phyloP scores from a whole-genome alignment of 1,139 yeast species.

The Protomyces gravidus region DNA sequence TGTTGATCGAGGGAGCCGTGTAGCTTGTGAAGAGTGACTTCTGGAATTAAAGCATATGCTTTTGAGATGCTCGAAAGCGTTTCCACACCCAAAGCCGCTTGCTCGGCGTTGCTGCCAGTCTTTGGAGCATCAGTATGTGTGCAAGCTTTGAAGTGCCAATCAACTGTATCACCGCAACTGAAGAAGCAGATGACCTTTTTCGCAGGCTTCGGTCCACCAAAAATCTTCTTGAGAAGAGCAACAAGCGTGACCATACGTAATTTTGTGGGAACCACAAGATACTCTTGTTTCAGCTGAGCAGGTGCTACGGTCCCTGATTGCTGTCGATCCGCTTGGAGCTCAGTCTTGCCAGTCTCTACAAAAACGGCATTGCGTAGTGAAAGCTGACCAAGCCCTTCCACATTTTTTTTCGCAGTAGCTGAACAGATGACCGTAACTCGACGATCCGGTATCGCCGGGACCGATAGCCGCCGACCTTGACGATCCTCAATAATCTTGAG shows the following conservation, averaged over 20 bases:
- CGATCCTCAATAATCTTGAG: conserved; percentile 51
- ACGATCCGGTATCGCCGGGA: conserved; percentile 61
- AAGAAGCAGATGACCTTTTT: conserved; percentile 75
- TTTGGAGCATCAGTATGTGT: conserved; percentile 44
- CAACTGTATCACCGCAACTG: conserved; percentile 92
- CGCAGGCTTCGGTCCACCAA: conserved; percentile 33
- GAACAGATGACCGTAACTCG: conserved; percentile 83
- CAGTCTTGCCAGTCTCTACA: conserved; percentile 43
- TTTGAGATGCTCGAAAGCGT: background rate
- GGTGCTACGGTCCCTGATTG: conserved; percentile 56
- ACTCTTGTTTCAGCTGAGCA: conserved; percentile 77
- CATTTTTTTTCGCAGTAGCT: conserved; percentile 84
- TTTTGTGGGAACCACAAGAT: conserved; percentile 83
- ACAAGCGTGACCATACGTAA: conserved; percentile 76
- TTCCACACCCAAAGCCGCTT: conserved; percentile 39
- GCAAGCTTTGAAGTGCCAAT: conserved; percentile 77
- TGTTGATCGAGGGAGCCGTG: conserved; percentile 90
- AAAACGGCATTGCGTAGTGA: conserved; percentile 68
- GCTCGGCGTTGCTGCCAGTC: conserved; percentile 36
- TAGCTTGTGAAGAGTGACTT: conserved; percentile 60
- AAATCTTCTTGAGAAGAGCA: conserved; percentile 48
- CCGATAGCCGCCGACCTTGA: conserved; percentile 36
- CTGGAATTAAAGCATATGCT: conserved; percentile 48
- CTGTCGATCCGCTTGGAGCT: conserved; percentile 37
- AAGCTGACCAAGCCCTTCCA: conserved; percentile 71